A percentile compares a stretch with the other conserved stretches of the same genome.
These are phyloP conservation scores for Daldinia sp. DNA, from an alignment of 2,329 filamentous ascomycete genomes.

Conservation along the genomic window DNA sequence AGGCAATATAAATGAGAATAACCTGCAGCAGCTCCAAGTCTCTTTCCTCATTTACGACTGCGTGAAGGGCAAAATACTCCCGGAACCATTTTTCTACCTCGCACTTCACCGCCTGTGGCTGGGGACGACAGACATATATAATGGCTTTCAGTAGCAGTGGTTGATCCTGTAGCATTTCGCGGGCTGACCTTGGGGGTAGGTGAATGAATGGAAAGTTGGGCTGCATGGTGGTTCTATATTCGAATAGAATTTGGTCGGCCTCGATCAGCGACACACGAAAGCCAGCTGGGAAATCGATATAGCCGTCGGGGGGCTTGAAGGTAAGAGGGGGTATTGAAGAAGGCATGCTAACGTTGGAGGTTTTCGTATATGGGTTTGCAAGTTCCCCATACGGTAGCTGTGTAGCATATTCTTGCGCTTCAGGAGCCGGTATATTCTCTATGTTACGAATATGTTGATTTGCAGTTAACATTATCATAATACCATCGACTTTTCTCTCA, in stretches of 20 bases:
- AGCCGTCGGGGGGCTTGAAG: background rate
- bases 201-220: background rate
- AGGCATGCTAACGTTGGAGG: background rate
- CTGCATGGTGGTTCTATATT: background rate
- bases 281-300: background rate
- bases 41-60: background rate
- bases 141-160: background rate
- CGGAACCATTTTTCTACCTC: constrained; percentile 1
- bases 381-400: background rate
- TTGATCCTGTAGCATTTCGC: background rate
- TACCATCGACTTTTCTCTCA: background rate
- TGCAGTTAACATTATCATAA: background rate
- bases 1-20: background rate
- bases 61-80: background rate
- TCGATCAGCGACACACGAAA: background rate
- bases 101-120: background rate
- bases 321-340: background rate
- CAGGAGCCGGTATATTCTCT: background rate
- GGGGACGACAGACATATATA: background rate
- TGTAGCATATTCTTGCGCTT: background rate
- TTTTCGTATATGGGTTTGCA: background rate
- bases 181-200: background rate
- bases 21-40: background rate
- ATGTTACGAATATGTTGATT: background rate
- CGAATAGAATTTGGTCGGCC: background rate